phyloP scores from a whole-genome alignment of 169 alveolate species.

The Babesia caballi region DNA sequence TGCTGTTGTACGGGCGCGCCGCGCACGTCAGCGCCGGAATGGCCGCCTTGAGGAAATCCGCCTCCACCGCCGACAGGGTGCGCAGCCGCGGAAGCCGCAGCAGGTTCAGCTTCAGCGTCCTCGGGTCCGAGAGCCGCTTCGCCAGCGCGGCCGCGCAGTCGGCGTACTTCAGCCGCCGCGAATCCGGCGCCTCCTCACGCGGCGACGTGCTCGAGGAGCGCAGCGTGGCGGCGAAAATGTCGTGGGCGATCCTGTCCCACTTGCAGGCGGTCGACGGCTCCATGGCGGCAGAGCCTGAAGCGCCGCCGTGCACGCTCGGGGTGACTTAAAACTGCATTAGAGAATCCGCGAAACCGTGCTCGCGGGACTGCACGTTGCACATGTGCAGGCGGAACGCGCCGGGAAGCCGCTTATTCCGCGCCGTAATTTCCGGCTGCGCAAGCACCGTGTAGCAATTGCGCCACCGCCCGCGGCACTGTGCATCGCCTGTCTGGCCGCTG shows the following conservation, averaged over 20 bases:
- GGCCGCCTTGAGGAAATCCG: slow-evolving; percentile 47
- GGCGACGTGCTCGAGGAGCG: slow-evolving; percentile 9
- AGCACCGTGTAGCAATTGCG: too few species aligned
- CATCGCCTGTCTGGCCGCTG: neutral
- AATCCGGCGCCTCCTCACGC: slow-evolving; percentile 9
- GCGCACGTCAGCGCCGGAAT: slow-evolving; percentile 33
- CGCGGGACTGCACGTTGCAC: neutral
- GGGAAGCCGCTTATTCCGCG: neutral
- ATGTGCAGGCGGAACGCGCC: neutral
- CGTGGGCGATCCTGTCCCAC: slow-evolving; percentile 37
- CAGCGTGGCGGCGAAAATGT: slow-evolving; percentile 49
- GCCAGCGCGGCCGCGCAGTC: slow-evolving; percentile 11
- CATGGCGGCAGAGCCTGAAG: neutral
- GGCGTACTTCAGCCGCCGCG: slow-evolving; percentile 12
- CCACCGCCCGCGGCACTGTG: neutral
- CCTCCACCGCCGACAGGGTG: slow-evolving; percentile 34
- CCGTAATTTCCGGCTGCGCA: neutral
- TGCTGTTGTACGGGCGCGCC: slow-evolving; percentile 20
- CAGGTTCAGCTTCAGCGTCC: slow-evolving; percentile 27
- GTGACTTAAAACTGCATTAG: neutral
- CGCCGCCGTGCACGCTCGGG: neutral
- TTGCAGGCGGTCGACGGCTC: slow-evolving; percentile 7
- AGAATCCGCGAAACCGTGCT: neutral
- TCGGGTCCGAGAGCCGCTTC: neutral
- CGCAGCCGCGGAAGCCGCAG: slow-evolving; percentile 2